Base-by-base conservation (phyloP, 2,329 filamentous ascomycete genomes). In the Leptographium radiaticola region DNA sequence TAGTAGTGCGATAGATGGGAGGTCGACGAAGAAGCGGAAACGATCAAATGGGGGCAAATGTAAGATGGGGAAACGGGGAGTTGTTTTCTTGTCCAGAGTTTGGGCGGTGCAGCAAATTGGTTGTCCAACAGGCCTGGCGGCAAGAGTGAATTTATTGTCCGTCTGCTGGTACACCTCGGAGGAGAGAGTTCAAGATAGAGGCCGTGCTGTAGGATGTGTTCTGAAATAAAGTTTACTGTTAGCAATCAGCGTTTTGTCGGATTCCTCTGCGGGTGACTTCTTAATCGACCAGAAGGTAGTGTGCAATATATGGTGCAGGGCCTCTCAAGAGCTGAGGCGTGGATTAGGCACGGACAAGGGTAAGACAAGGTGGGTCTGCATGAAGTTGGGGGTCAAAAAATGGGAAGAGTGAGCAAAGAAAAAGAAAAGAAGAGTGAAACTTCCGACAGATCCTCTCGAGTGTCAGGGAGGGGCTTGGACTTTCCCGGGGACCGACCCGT, bases 131-230 rank as follows among this genome's bases (percentile, higher is more conserved):
- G 15, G 18, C 16, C 16, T 48, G 18, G 30, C 34, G 33, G 13
- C 40, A 15, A 16, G 20, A 16, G 34, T 39, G 15, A 20, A 34
- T 34, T 39, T 39, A 39, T 47, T 44, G 50, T 33, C 25, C 34
- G 45, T 45, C 40, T 52, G 39, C 18, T 36, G 30, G 25, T 42
- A 53, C 51, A 47, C 51, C 51, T 55, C 40, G 43, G 51, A 53
- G 47, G 46, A 52, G 51, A 50, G 51, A 51, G 51, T 11, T 25
- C 15, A 40, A 51, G 51, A 20, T 43, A 47, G 38, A 55, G 50
- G 43, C n/a, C 25, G 42, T 40, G 51, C 16, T 40, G 31, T 25
- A 42, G 39, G 18, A 46, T 8, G 25, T 15, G 40, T 33, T 43
- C 7, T 31, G 4, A 31, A 12, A 11, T 30, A 38, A 25, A 25